These are phyloP conservation scores for Pseudogymnoascus sp. DNA, from an alignment of 2,329 filamentous ascomycete species.

Conservation along the genomic window DNA sequence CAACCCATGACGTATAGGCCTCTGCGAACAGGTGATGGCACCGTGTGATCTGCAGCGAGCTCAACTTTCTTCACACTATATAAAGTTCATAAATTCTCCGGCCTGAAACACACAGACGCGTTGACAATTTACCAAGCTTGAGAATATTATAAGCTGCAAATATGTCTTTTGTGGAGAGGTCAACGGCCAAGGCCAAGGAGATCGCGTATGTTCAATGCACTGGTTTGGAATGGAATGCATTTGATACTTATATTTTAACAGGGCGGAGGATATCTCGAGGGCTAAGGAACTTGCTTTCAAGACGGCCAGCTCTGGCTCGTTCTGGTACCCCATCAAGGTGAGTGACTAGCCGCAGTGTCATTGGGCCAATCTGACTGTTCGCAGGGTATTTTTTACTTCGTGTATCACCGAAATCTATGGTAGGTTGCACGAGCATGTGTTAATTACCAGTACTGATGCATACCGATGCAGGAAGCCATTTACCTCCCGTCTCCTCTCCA, in stretches of 20 bases:
- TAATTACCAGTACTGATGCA: not conserved
- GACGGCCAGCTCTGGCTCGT: conserved; percentile 69
- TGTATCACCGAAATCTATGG: conserved; percentile 51
- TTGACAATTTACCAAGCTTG: not conserved
- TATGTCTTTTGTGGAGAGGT: conserved; percentile 9
- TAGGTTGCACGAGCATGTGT: conserved; percentile 20
- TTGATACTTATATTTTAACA: conserved; percentile 28
- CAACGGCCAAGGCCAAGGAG: conserved; percentile 28
- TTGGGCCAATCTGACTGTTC: conserved; percentile 15
- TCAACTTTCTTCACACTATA: conserved; percentile 3
- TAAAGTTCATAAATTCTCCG: conserved; percentile 2
- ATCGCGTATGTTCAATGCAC: conserved; percentile 28
- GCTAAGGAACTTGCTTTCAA: conserved; percentile 58
- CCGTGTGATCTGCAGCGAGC: not conserved
- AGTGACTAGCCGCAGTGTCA: not conserved
- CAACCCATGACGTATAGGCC: not conserved
- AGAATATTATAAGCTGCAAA: not conserved
- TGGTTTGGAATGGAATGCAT: not conserved
- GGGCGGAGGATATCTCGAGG: conserved; percentile 65
- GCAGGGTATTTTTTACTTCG: conserved; percentile 55
- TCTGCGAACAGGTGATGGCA: conserved; percentile 1
- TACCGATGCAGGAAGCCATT: conserved; percentile 39
- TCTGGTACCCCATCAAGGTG: conserved; percentile 77
- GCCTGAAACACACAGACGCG: not conserved
- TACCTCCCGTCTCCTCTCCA: conserved; percentile 49